Conservation (phyloP, 2,329 filamentous ascomycete genomes). For the Phoma sp. region DNA sequence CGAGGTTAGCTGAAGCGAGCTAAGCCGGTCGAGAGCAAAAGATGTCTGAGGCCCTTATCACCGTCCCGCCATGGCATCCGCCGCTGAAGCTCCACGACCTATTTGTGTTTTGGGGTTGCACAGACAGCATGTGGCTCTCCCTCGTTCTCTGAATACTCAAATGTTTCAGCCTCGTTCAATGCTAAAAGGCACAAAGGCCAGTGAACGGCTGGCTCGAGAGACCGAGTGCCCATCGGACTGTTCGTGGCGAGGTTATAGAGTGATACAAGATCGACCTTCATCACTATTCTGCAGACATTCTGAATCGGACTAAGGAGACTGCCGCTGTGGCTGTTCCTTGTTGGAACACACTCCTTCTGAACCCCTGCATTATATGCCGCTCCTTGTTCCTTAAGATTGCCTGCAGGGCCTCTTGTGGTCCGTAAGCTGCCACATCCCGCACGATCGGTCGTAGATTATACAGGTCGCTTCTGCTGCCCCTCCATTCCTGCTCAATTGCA, state of each 20-base stretch:
- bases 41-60: neutral
- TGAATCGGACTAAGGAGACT: neutral
- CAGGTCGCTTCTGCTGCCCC: constrained; percentile 12
- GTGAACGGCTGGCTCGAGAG: neutral
- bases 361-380: neutral
- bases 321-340: neutral
- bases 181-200: too few species aligned
- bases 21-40: neutral
- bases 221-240: neutral
- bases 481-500: neutral
- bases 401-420: constrained; percentile 1
- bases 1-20: neutral
- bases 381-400: neutral
- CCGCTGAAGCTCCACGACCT: neutral
- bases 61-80: neutral
- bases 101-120: neutral
- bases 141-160: neutral
- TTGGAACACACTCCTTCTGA: neutral
- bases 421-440: neutral
- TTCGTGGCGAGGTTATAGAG: neutral
- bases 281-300: neutral
- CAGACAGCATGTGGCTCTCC: too few species aligned
- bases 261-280: neutral
- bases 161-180: neutral
- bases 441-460: constrained; percentile 11